Base-by-base conservation (phyloP, 169 alveolate genomes). In the Cryptosporidium meleagridis region DNA sequence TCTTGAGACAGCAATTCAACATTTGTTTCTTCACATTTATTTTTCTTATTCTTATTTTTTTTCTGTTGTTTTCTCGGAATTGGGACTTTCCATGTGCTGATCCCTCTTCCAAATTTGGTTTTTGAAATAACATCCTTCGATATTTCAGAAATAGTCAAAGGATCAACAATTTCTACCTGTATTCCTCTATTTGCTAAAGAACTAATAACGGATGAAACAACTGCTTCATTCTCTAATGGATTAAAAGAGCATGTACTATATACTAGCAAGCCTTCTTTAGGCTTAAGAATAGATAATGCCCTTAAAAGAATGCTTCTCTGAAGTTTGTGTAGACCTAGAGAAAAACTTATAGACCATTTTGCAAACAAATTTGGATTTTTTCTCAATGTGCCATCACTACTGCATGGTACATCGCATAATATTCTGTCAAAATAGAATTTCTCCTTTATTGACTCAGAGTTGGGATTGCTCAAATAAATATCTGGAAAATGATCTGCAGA, bases 171-270 rank as follows among this genome's bases (percentile, higher is more conserved):
- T 72, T 33, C 93, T 93, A 35, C 93, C 0, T 59, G 52, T 23
- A 80, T 45, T 48, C 85, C 85, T 16, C 41, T 59, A 3, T 14
- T 5, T 26, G 33, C 89, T 85, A 93, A 94, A 68, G 93, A 84
- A 67, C 92, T 91, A 71, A 94, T 86, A 3, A 94, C 95, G 23
- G 89, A 91, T 5, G 93, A 71, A 21, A 97, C 97, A 37, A 96
- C 98, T 18, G 99, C 98, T 91, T 97, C 99, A 91, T 97, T 95
- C 87, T 97, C 99, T 67, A 97, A 72, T 10, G 99, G 99, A 86
- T 96, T 97, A 39, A 97, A 91, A 1, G 97, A 93, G 93, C 99
- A 97, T 31, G 99, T 97, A 33, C 97, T 94, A 93, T 97, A 97
- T 31, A 97, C 93, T 31, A 97, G 87, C 7, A 93, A 91, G 33